Base-by-base conservation (phyloP, 2,329 filamentous ascomycete genomes). In the Venturia aucupariae region DNA sequence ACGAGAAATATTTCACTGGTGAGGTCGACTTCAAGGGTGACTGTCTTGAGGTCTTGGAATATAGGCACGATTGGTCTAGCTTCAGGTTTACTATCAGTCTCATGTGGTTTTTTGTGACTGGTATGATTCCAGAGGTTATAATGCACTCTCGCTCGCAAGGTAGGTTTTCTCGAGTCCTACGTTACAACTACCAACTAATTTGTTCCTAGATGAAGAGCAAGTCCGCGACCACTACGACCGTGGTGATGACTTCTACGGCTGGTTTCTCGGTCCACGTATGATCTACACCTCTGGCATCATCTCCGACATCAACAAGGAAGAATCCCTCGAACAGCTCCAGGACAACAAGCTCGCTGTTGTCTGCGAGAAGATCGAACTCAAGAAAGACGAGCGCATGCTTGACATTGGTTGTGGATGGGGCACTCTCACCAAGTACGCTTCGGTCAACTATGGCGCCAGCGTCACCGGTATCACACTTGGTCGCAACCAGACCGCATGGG, bases 351-450 rank as follows among this genome's bases (percentile, higher is more conserved):
- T 97, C 71, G 88, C 89, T 69, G 82, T 96, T 70, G 93, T 99
- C 61, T 97, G 93, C 77, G 92, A 97, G 79, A 97, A 97, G 85
- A 92, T 97, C 69, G 88, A 82, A 59, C 82, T 97, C 66, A 83
- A 94, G 80, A 78, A 86, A 69, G 91, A 88, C 70, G 92, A 97
- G 75, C 84, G 78, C 64, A 80, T 97, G 78, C 88, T 97, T 66
- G 94, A 97, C 73, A 95, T 99, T 73, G 94, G 94, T 74, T 97
- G 93, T 75, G 94, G 94, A 71, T 99, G 94, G 94, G 94, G 94
- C 73, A 97, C 94, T 41, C 88, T 99, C 66, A 89, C 92, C 73
- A 91, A 91, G 73, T 97, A 92, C 73, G 94, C 94, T 71, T 93
- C 88, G 69, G 87, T 90, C 75, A 92, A 96, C 83, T 97, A 95